Evolutionary conservation across 1,284 basidiomycete genomes (phyloP), one percentile per base, ranked within the genome.

Genomic region (Trichosporon sp.): DNA sequence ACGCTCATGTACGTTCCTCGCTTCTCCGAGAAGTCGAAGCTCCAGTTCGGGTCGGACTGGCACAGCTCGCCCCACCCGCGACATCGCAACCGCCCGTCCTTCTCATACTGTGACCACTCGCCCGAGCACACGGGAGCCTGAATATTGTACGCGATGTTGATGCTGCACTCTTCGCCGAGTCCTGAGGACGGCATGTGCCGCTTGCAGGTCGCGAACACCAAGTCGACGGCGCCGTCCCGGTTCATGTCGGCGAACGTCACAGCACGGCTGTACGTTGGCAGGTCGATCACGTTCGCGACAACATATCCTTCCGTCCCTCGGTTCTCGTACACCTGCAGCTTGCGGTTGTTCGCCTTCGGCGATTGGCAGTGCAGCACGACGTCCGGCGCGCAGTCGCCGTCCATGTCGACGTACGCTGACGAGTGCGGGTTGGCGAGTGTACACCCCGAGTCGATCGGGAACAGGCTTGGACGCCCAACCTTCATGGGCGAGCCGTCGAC

Each of bases 191-290:
- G 81, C 1, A 92, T 93, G 14, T 91, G 88, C 1, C 87, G 88
- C 0, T 88, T 85, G 81, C 96, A 99, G 0, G 91, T 91, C 0
- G 93, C 88, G 78, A 98, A 96, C 65, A 99, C 87, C 86, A 99
- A 90, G 81, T 99, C 96, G 63, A 98, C 92, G 0, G 96, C 96
- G 0, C 96, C 96, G 78, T 99, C 97, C 12, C 97, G 90, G 80
- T 97, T 94, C 77, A 99, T 89, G 76, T 99, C 97, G 21, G 93
- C 94, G 78, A 98, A 98, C 0, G 91, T 89, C 21, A 98, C 88
- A 0, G 91, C 86, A 74, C 93, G 93, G 1, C 90, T 88, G 0
- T 93, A 94, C 10, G 86, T 77, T 0, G 97, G 96, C 31, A 99
- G 87, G 14, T 86, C 78, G 3, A 91, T 91, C 65, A 88, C 85